phyloP scores from a whole-genome alignment of 768 basidiomycete species.

The Suillus fuscotomentosus region DNA sequence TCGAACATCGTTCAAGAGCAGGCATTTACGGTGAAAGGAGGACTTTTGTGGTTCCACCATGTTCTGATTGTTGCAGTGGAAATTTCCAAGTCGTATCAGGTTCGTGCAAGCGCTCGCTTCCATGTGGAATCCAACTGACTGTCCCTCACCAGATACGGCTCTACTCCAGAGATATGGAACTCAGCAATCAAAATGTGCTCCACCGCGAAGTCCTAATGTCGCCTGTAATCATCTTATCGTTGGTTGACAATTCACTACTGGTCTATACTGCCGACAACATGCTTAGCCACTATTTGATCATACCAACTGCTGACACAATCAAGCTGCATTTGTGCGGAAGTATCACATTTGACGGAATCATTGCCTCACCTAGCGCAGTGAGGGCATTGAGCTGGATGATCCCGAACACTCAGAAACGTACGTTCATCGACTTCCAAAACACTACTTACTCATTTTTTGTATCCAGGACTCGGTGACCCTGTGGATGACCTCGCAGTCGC shows the following conservation, averaged over 20 bases:
- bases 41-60: slow-evolving; percentile 95
- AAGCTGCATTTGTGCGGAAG: slow-evolving; percentile 90
- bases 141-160: slow-evolving; percentile 67
- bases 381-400: slow-evolving; percentile 97
- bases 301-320: slow-evolving; percentile 80
- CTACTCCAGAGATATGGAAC: slow-evolving; percentile 89
- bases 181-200: slow-evolving; percentile 79
- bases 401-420: slow-evolving; percentile 89
- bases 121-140: slow-evolving; percentile 6
- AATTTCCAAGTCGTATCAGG: slow-evolving; percentile 75
- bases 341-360: slow-evolving; percentile 90
- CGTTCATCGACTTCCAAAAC: slow-evolving; percentile 25
- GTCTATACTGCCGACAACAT: slow-evolving; percentile 96
- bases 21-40: slow-evolving; percentile 84
- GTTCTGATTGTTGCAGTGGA: slow-evolving; percentile 92
- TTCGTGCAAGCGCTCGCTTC: slow-evolving; percentile 26
- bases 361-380: slow-evolving; percentile 79
- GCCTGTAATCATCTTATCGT: slow-evolving; percentile 81
- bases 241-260: slow-evolving; percentile 92
- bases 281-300: slow-evolving; percentile 86
- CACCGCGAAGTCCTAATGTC: slow-evolving; percentile 75
- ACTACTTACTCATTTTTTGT: slow-evolving; percentile 11
- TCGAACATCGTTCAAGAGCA: slow-evolving; percentile 80
- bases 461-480: slow-evolving; percentile 87
- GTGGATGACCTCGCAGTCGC: slow-evolving; percentile 90